Base-by-base conservation (phyloP, 345 rosid genomes). In the Heritiera fomes region DNA sequence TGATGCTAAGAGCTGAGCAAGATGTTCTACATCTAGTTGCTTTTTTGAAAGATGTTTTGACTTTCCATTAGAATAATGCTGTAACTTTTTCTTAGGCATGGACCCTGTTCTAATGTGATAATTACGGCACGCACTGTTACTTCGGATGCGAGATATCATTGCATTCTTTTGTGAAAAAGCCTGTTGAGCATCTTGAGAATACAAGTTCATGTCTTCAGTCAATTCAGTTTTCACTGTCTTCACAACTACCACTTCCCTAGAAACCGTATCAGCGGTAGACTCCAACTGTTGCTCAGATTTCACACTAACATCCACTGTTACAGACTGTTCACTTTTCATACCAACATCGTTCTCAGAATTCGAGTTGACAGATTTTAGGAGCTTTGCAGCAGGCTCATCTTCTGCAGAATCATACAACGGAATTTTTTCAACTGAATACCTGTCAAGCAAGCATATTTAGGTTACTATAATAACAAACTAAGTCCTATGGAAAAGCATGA, bases 351-450 rank as follows among this genome's bases (percentile, higher is more conserved):
- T 63, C 70, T 60, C 83, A 53, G 73, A 77, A 77, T 75, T 77
- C 59, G 76, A 69, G 62, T 84, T 87, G 3, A 46, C 76, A 75
- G 78, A 79, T 86, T 88, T 92, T 46, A 75, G 79, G 28, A 89
- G 86, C 87, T 87, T 93, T 49, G 84, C 79, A 41, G 84, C 75
- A 77, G 94, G 95, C 85, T 94, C 98, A 83, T 96, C 98, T 90
- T 96, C 98, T 13, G 94, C 93, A 76, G 99, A 96, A 87, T 96
- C 99, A 82, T 96, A 94, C 6, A 92, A 86, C 18, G 95, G 98
- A 38, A 96, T 89, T 75, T 94, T 90, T 80, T 96, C 98, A 70
- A 96, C 93, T 12, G 95, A 94, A 77, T 96, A 93, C 88, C 97
- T 95, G 87, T 45, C 40, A n/a, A 64, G 50, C 59, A 65, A 64